Conservation (phyloP, 345 rosid species). For the Gossypium mustelinum region DNA sequence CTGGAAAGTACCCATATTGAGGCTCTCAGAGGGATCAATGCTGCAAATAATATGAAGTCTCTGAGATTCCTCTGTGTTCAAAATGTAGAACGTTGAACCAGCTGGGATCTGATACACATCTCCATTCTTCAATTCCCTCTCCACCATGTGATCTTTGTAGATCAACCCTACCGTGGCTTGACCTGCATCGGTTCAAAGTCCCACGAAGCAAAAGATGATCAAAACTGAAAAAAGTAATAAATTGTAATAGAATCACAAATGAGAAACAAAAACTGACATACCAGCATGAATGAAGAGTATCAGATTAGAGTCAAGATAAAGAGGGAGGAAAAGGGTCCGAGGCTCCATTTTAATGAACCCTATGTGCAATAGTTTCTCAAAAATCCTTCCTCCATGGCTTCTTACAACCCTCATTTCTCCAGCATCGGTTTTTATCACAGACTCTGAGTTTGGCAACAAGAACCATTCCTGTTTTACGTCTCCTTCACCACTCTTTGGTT, state of each 20-base stretch:
- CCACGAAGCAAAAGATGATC: neutral
- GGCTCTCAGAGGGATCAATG: slow-evolving; percentile 65
- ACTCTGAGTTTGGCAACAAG: slow-evolving; percentile 48
- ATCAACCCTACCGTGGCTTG: slow-evolving; percentile 71
- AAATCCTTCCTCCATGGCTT: slow-evolving; percentile 36
- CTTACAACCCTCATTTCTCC: slow-evolving; percentile 62
- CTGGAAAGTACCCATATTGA: slow-evolving; percentile 60
- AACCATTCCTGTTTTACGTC: slow-evolving; percentile 33
- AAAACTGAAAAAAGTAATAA: no score
- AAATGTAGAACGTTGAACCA: slow-evolving; percentile 77
- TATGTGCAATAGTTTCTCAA: slow-evolving; percentile 58
- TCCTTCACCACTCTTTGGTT: neutral
- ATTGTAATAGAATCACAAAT: neutral
- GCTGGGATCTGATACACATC: slow-evolving; percentile 64
- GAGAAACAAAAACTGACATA: neutral
- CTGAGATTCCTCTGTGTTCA: slow-evolving; percentile 50
- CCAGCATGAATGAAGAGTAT: slow-evolving; percentile 69
- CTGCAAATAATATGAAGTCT: slow-evolving; percentile 67
- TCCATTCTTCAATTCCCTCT: slow-evolving; percentile 47
- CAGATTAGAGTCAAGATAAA: slow-evolving; percentile 66
- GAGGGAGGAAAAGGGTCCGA: slow-evolving; percentile 64
- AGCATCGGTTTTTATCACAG: slow-evolving; percentile 66
- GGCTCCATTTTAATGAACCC: slow-evolving; percentile 92
- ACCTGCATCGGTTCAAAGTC: slow-evolving; percentile 38
- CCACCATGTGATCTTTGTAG: slow-evolving; percentile 45